Evolutionary conservation across 345 rosid species (phyloP), one percentile per base, ranked within the genome.

Genomic region (Physaria fendleri): DNA sequence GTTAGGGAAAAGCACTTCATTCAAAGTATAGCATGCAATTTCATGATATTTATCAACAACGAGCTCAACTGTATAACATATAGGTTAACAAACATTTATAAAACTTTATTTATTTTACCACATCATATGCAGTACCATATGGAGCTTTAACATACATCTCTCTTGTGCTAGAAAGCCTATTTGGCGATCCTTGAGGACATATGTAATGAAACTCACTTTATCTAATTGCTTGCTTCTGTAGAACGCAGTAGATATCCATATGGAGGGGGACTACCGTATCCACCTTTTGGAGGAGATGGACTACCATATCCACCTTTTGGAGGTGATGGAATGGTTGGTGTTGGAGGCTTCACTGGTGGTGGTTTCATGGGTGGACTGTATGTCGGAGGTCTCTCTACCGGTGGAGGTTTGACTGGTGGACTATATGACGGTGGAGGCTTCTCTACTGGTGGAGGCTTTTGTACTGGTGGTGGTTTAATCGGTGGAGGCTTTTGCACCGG

Each of bases 191-290:
- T 38, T 25, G 11, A 29, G 16, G 5, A 32, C 16, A 38, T 54
- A 33, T 40, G 23, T 40, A 66, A 15, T 22, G 23, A 9, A 41
- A 18, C 30, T 51, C 3, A 0, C n/a, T 22, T 29, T 11, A 3
- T 35, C 42, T 66, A 66, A 24, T 48, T 57, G 5, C 3, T 39
- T 29, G 16, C 40, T 2, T 21, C 23, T 62, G 30, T 35, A 27
- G 56, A 33, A 3, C 46, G 11, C 20, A 4, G 6, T 25, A 33
- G 43, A 58, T 69, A 2, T 22, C 44, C 63, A 46, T 62, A 69
- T 5, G 74, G 74, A 60, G 73, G 71, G 38, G 63, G 73, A 46
- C 63, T 54, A 12, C 62, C 62, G 3, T 68, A 68, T 33, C 73
- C 73, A 27, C 16, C 48, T 51, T 52, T 60, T 24, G 73, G 73